Evolutionary conservation across 2,329 filamentous ascomycete species (phyloP).

Genomic region (Colletotrichum cuscutae): DNA sequence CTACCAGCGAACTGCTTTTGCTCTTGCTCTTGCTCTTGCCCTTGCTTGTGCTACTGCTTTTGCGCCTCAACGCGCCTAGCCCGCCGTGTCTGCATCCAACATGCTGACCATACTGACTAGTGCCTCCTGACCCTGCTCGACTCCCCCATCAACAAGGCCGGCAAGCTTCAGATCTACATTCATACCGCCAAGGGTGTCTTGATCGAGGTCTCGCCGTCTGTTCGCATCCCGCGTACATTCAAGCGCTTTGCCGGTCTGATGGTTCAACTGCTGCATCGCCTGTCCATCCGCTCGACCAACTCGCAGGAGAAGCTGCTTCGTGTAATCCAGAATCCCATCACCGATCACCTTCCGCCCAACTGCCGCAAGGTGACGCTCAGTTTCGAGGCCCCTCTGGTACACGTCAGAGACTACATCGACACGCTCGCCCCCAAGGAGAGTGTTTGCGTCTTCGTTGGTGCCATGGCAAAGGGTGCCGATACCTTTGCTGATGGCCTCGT

Average conservation of each 20-base stretch:
- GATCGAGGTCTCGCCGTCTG: conserved; percentile 97
- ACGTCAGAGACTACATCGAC: conserved; percentile 89
- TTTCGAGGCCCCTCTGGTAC: conserved; percentile 89
- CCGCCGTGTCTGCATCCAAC: conserved; percentile 52
- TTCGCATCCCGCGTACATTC: conserved; percentile 97
- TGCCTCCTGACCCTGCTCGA: conserved; percentile 97
- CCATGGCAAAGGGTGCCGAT: conserved; percentile 97
- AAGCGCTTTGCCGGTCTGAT: conserved; percentile 99
- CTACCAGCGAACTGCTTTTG: conserved; percentile 33
- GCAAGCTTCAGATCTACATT: conserved; percentile 97
- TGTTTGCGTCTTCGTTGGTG: conserved; percentile 96
- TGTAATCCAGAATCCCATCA: conserved; percentile 98
- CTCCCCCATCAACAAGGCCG: conserved; percentile 98
- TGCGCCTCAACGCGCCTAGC: conserved; percentile 40
- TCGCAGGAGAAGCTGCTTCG: conserved; percentile 97
- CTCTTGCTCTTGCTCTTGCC: conserved; percentile 17
- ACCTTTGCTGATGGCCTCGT: conserved; percentile 95
- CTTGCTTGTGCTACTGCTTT: conserved; percentile 22
- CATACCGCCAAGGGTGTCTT: conserved; percentile 97
- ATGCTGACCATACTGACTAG: conserved; percentile 65
- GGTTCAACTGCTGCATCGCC: conserved; percentile 95
- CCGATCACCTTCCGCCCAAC: conserved; percentile 94
- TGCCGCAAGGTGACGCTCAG: conserved; percentile 98
- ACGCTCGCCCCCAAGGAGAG: conserved; percentile 84
- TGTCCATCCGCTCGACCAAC: conserved; percentile 95